Base-by-base conservation (phyloP, 306 rosid species). In the Abrus precatorius region DNA sequence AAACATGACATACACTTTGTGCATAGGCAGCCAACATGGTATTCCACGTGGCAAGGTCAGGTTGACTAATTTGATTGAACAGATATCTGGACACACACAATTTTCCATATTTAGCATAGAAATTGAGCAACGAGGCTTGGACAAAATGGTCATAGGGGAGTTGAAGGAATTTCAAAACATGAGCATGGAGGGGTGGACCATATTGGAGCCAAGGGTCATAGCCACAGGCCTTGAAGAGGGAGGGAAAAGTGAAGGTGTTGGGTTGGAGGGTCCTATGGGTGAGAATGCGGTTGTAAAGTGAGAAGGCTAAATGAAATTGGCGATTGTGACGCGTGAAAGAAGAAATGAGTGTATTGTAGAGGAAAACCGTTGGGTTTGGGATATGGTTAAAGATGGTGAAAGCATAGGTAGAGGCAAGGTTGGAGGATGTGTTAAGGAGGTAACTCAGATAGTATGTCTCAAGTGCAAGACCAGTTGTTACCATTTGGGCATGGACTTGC, bases 281-380 rank as follows among this genome's bases (percentile, higher is more conserved):
- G 60, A 87, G 84, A 55, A 87, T 78, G 1, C 62, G 61, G 40
- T 34, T 77, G 20, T 87, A 84, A 44, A 87, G 82, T 40, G 82
- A 74, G 60, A 81, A 84, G 3, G 82, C 90, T 81, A 78, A 5
- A 30, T 84, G 79, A 47, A 56, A 54, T 14, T 69, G 60, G 52
- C n/a, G n/a, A 54, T 0, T 20, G 6, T 61, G 69, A 73, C 20
- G 72, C 56, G 40, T 41, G 8, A 84, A 29, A 0, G 90, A 87
- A 52, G 87, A 84, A 87, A 87, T 87, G 74, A 84, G 84, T 7
- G 90, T 87, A 5, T 87, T 87, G 9, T 78, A 84, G 71, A 87
- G 88, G 70, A 87, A 87, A 80, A 84, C 14, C 4, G 90, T 78
- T 43, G 90, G 90, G 60, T 0, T 69, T 40, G 77, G 80, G 70